Evolutionary conservation across 1,284 basidiomycete species (phyloP).

Genomic region (Mycosarcoma maydis): DNA sequence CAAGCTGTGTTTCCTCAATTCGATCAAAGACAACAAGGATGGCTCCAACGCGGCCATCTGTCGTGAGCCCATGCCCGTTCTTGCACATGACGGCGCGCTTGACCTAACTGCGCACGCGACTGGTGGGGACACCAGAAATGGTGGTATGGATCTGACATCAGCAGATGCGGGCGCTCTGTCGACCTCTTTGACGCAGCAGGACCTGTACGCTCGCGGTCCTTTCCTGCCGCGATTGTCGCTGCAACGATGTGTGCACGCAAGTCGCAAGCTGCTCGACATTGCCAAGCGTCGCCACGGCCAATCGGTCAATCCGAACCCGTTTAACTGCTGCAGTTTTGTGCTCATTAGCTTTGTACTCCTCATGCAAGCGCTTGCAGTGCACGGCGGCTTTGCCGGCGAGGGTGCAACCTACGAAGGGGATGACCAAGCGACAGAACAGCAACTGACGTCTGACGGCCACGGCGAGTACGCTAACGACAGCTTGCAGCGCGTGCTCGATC

Average conservation of each 20-base stretch:
- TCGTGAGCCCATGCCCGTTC: slow-evolving; percentile 53
- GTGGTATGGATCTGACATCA: slow-evolving; percentile 11
- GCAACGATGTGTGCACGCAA: slow-evolving; percentile 58
- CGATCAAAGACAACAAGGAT: slow-evolving; percentile 52
- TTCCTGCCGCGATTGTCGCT: slow-evolving; percentile 55
- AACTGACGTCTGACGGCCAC: slow-evolving; percentile 10
- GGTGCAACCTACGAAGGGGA: slow-evolving; percentile 12
- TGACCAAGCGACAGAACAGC: slow-evolving; percentile 1
- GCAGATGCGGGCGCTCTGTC: slow-evolving; percentile 3
- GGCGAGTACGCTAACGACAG: slow-evolving; percentile 41
- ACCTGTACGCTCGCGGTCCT: slow-evolving; percentile 56
- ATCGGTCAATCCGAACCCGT: slow-evolving; percentile 56
- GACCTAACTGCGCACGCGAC: slow-evolving; percentile 12
- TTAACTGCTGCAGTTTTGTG: slow-evolving; percentile 62
- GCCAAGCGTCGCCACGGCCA: slow-evolving; percentile 45
- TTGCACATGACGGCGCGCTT: slow-evolving; percentile 23
- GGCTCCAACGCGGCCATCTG: slow-evolving; percentile 37
- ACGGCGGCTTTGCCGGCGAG: slow-evolving; percentile 37
- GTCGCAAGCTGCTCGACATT: slow-evolving; percentile 57
- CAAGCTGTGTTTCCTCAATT: slow-evolving; percentile 63
- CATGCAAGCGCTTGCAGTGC: slow-evolving; percentile 60
- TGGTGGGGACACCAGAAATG: slow-evolving; percentile 10
- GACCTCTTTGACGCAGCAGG: slow-evolving; percentile 36
- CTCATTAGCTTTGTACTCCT: slow-evolving; percentile 60
- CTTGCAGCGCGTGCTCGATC: slow-evolving; percentile 32